Conservation (phyloP, 352 stramenopile species). For the Phytopythium sindhum region DNA sequence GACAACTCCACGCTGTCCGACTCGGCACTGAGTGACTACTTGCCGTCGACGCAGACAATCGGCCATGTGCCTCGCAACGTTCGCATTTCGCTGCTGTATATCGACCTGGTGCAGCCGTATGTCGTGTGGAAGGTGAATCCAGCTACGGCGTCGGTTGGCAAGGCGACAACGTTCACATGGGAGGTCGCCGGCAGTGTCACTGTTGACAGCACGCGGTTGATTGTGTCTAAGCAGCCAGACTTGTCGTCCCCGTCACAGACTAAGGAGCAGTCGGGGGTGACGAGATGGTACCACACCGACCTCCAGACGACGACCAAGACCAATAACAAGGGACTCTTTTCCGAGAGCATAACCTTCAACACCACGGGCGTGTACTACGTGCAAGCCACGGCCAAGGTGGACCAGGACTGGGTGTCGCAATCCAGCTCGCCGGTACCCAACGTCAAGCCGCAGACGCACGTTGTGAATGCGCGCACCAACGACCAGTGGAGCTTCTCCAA, state of each 20-base stretch:
- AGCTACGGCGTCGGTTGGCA: slow-evolving; percentile 5
- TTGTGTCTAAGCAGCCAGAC: slow-evolving; percentile 35
- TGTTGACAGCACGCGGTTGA: slow-evolving; percentile 56
- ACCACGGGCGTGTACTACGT: slow-evolving; percentile 49
- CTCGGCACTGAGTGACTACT: slow-evolving; percentile 38
- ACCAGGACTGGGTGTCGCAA: slow-evolving; percentile 63
- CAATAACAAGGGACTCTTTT: slow-evolving; percentile 65
- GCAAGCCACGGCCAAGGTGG: slow-evolving; percentile 51
- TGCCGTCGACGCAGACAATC: slow-evolving; percentile 45
- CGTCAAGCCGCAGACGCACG: slow-evolving; percentile 62
- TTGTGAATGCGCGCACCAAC: slow-evolving; percentile 74
- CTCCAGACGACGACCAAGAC: slow-evolving; percentile 20
- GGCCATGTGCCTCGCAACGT: slow-evolving; percentile 94
- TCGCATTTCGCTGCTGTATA: slow-evolving; percentile 86
- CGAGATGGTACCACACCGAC: slow-evolving; percentile 61
- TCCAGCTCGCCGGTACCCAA: slow-evolving; percentile 31
- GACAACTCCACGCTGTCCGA: slow-evolving; percentile 45
- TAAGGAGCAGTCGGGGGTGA: slow-evolving; percentile 37
- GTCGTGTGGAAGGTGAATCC: slow-evolving; percentile 48
- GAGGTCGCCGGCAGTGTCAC: slow-evolving; percentile 54
- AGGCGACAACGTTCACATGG: slow-evolving; percentile 37
- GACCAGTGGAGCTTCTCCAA: slow-evolving; percentile 42
- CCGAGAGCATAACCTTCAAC: slow-evolving; percentile 31
- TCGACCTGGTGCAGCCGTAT: slow-evolving; percentile 94
- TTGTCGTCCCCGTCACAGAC: slow-evolving; percentile 24